These are phyloP conservation scores for Entonaema liquescens DNA, from an alignment of 495 filamentous ascomycete genomes.

Conservation along the genomic window DNA sequence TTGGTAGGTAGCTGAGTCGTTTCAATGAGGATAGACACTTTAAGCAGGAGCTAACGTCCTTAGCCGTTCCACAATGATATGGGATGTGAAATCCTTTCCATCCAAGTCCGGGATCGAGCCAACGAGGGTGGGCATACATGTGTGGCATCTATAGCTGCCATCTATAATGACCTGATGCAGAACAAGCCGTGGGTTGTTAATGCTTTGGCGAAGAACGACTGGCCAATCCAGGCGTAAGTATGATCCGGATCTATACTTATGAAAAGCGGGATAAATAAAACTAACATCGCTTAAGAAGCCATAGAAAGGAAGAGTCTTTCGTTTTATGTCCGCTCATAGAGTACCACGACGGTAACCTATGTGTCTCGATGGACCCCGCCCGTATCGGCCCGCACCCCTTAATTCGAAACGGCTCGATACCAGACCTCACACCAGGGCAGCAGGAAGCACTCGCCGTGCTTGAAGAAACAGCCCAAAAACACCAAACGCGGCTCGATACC, in stretches of 20 bases:
- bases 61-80: conserved; percentile 59
- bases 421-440: conserved; percentile 47
- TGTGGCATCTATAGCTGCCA: conserved; percentile 51
- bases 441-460: conserved; percentile 48
- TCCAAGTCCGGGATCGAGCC: conserved; percentile 54
- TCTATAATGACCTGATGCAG: conserved; percentile 51
- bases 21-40: neutral
- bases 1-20: conserved; percentile 41
- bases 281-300: conserved; percentile 38
- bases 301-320: conserved; percentile 46
- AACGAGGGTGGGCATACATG: conserved; percentile 52
- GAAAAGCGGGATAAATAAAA: neutral
- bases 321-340: conserved; percentile 52
- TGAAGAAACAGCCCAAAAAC: conserved; percentile 44
- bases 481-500: conserved; percentile 55
- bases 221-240: conserved; percentile 57
- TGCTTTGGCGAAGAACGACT: conserved; percentile 44
- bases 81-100: conserved; percentile 52
- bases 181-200: conserved; percentile 47
- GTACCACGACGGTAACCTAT: conserved; percentile 46
- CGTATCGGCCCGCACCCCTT: conserved; percentile 55
- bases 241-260: neutral
- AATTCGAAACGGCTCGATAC: conserved; percentile 38
- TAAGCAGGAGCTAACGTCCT: neutral
- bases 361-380: conserved; percentile 53